Base-by-base conservation (phyloP, 192 early-diverging fungal genomes). In the Mortierella claussenii region DNA sequence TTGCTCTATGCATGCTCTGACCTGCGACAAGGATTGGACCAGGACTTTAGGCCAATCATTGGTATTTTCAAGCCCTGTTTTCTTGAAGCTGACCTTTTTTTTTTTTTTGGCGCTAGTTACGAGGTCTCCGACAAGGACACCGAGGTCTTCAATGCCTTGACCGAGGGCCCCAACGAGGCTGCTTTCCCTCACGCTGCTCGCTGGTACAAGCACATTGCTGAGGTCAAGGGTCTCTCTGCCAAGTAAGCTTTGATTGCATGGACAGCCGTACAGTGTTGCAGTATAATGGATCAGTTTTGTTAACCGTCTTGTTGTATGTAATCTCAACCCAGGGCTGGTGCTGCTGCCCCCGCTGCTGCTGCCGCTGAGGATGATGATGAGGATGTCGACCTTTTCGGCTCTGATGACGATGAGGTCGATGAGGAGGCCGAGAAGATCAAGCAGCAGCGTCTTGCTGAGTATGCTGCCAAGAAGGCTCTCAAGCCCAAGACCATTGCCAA, bases 371-470 rank as follows among this genome's bases (percentile, higher is more conserved):
- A 92, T 37, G 96, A 96, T 43, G 96, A 98, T 33, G 94, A 97
- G 54, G 95, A 97, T 67, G 83, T 97, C 62, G 96, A 98, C 83
- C 93, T 98, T 61, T 98, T 98, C 81, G 96, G 90, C 69, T 96
- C 94, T 67, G 93, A 94, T 67, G 94, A 96, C 70, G 95, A 97
- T 23, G 92, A 93, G 79, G 93, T 88, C 42, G 96, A 97, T 85
- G 95, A 85, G 69, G 96, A 91, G 82, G 92, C 89, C 57, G 96
- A 96, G 87, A 87, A 87, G 74, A 44, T 95, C 75, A 95, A 94
- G 88, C 90, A 86, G 48, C 82, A 95, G 85, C 90, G 95, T 81
- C 82, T 98, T 60, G 94, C 87, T 44, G 96, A 92, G 78, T 98
- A 98, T 88, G 79, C 86, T 63, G 91, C 86, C 66, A 96, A 93